These are phyloP conservation scores for Kwoniella sp. DNA, from an alignment of 768 basidiomycete genomes.

Conservation along the genomic window DNA sequence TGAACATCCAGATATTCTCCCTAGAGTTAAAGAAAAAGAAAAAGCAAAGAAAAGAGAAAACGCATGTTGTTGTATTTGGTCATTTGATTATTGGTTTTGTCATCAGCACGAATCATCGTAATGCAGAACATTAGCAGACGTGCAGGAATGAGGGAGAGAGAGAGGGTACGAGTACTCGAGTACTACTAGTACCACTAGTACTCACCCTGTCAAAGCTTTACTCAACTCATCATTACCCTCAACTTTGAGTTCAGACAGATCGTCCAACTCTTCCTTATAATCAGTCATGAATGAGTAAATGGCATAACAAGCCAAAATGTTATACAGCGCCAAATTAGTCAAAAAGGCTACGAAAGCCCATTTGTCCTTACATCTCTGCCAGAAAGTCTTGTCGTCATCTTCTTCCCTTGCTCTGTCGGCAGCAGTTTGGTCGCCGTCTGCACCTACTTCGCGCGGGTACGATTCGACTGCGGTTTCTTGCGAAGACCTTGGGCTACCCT, in stretches of 20 bases:
- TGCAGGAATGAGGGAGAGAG: background rate
- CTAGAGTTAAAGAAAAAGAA: background rate
- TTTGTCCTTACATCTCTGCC: conserved; percentile 10
- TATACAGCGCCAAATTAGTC: background rate
- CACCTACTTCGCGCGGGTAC: too few species aligned
- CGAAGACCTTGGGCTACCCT: too few species aligned
- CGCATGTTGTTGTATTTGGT: too few species aligned
- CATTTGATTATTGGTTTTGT: too few species aligned
- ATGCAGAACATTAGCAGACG: background rate
- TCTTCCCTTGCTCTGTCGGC: background rate
- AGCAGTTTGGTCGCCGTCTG: background rate
- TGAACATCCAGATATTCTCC: conserved; percentile 2
- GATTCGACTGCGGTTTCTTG: background rate
- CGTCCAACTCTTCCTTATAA: background rate
- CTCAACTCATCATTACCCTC: background rate
- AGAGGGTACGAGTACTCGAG: too few species aligned
- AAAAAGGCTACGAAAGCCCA: conserved; percentile 8
- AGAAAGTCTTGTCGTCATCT: background rate
- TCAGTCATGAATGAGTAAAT: conserved; percentile 4
- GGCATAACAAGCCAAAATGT: conserved; percentile 5
- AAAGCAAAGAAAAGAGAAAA: too few species aligned
- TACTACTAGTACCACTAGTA: too few species aligned
- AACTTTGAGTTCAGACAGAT: background rate
- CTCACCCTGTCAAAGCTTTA: conserved; percentile 10
- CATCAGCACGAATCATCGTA: background rate